Evolutionary conservation across 164 flowering plant species (phyloP).

Genomic region (Annona cherimola): DNA sequence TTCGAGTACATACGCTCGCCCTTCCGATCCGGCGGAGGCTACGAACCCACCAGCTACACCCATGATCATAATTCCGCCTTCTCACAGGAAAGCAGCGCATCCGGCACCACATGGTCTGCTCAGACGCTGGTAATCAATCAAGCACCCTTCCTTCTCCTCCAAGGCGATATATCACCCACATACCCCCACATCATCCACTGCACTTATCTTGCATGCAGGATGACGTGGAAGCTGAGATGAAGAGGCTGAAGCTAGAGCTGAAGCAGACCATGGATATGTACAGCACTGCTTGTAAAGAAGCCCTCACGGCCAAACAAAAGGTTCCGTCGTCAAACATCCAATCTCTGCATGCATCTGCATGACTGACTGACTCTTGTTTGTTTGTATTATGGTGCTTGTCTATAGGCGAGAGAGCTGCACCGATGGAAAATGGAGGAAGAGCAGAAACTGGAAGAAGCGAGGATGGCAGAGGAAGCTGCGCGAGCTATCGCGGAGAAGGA

Average conservation of each 20-base stretch:
- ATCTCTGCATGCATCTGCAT: no score
- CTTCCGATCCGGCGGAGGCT: slow-evolving; percentile 20
- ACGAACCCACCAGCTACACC: not conserved
- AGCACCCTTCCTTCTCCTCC: not conserved
- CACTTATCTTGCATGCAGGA: slow-evolving; percentile 23
- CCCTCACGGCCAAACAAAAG: slow-evolving; percentile 61
- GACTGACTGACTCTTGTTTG: no score
- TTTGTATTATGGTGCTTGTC: slow-evolving; percentile 1
- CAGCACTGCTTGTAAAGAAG: slow-evolving; percentile 70
- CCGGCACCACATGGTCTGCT: slow-evolving; percentile 24
- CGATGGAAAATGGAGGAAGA: slow-evolving; percentile 82
- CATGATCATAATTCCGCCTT: slow-evolving; percentile 18
- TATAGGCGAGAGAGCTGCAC: slow-evolving; percentile 73
- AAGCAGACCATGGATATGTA: slow-evolving; percentile 77
- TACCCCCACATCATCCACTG: not conserved
- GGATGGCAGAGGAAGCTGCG: slow-evolving; percentile 66
- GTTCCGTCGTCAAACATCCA: slow-evolving; percentile 17
- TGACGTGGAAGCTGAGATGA: slow-evolving; percentile 65
- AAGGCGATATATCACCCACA: not conserved
- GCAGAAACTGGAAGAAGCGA: slow-evolving; percentile 55
- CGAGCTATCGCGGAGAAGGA: slow-evolving; percentile 56
- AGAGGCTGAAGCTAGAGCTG: slow-evolving; percentile 59
- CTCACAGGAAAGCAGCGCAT: slow-evolving; percentile 18
- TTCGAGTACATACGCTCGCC: slow-evolving; percentile 29
- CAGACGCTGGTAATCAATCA: slow-evolving; percentile 22